Evolutionary conservation across 129 eudicot genomes (phyloP).

Genomic region (Rutidosis leptorrhynchoides): DNA sequence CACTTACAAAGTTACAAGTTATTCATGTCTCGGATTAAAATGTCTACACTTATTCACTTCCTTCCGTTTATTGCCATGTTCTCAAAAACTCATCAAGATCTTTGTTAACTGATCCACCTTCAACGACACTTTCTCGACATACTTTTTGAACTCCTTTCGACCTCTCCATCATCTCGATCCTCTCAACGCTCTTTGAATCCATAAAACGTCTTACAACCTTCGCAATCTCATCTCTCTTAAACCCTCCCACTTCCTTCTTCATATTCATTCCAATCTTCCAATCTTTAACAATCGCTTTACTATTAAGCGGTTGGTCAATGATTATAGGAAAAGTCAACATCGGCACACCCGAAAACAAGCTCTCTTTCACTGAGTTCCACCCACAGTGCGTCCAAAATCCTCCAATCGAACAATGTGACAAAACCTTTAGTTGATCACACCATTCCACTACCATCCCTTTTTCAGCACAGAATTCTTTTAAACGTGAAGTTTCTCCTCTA

Average conservation of each 20-base stretch:
- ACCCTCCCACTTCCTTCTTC: not conserved
- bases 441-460: conserved; percentile 43
- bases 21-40: too few relatives aligned
- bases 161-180: conserved; percentile 33
- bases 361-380: conserved; percentile 61
- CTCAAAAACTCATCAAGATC: conserved; percentile 32
- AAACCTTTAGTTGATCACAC: conserved; percentile 57
- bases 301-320: conserved; percentile 43
- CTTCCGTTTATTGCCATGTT: not conserved
- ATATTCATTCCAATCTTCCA: conserved; percentile 49
- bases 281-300: conserved; percentile 43
- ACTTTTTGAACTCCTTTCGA: conserved; percentile 25
- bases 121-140: conserved; percentile 23
- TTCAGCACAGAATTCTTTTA: conserved; percentile 32
- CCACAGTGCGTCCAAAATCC: conserved; percentile 66
- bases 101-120: conserved; percentile 27
- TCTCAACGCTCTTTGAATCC: conserved; percentile 37
- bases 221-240: conserved; percentile 33
- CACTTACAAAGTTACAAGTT: too few relatives aligned
- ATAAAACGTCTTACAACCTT: conserved; percentile 34
- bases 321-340: conserved; percentile 44
- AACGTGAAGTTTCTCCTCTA: conserved; percentile 35
- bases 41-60: not conserved
- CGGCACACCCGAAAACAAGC: conserved; percentile 42
- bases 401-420: conserved; percentile 44